Conservation (phyloP, 805 yeast genomes). For the Metschnikowia shivogae region DNA sequence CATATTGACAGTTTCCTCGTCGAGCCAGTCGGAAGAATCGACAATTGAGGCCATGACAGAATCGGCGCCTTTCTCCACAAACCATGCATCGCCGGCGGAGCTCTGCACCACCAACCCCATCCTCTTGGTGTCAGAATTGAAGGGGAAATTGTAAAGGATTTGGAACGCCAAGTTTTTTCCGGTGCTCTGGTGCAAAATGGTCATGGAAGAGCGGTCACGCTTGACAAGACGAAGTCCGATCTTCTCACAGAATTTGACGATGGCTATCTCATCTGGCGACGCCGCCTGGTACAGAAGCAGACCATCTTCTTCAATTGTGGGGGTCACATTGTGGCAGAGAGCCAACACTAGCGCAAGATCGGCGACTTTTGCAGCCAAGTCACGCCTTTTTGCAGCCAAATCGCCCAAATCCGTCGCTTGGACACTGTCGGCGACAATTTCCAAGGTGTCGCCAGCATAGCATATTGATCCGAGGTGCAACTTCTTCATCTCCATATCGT, state of each 20-base stretch:
- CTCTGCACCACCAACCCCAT: slow-evolving; percentile 88
- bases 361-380: slow-evolving; percentile 68
- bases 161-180: slow-evolving; percentile 53
- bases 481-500: slow-evolving; percentile 95
- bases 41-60: slow-evolving; percentile 87
- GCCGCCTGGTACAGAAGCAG: slow-evolving; percentile 84
- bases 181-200: slow-evolving; percentile 59
- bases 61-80: slow-evolving; percentile 93
- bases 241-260: slow-evolving; percentile 82
- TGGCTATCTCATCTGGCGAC: slow-evolving; percentile 97
- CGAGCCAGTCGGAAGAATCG: slow-evolving; percentile 88
- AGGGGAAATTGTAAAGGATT: slow-evolving; percentile 83
- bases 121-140: slow-evolving; percentile 90
- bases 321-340: slow-evolving; percentile 96
- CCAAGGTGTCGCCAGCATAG: slow-evolving; percentile 89
- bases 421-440: slow-evolving; percentile 73
- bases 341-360: slow-evolving; percentile 82
- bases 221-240: slow-evolving; percentile 78
- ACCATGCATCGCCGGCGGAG: slow-evolving; percentile 69
- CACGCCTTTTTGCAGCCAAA: slow-evolving; percentile 47
- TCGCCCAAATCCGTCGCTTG: slow-evolving; percentile 5
- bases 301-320: slow-evolving; percentile 53
- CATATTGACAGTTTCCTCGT: slow-evolving; percentile 96
- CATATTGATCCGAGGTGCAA: slow-evolving; percentile 90
- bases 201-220: slow-evolving; percentile 76